Conservation (phyloP, 495 filamentous ascomycete genomes). For the Halenospora varia region DNA sequence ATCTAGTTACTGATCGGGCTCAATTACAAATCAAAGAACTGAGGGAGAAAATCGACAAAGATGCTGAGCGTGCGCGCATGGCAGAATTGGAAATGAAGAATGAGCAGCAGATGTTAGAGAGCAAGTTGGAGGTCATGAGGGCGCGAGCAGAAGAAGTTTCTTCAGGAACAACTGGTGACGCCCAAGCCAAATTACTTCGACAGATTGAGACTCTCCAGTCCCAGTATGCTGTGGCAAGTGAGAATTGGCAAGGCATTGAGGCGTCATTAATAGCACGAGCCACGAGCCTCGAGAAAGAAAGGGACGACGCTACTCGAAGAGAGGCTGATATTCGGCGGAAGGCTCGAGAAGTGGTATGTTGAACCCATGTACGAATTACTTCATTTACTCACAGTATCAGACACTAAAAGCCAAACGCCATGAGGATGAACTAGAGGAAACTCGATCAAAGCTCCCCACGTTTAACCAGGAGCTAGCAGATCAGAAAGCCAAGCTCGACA, state of each 20-base stretch:
- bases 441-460: slow-evolving; percentile 58
- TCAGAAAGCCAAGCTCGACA: slow-evolving; percentile 59
- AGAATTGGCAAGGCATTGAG: slow-evolving; percentile 97
- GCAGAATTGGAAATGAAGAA: slow-evolving; percentile 75
- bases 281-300: slow-evolving; percentile 76
- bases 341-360: slow-evolving; percentile 75
- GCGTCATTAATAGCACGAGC: slow-evolving; percentile 72
- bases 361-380: neutral
- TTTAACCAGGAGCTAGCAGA: slow-evolving; percentile 51
- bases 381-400: slow-evolving; percentile 35
- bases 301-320: slow-evolving; percentile 77
- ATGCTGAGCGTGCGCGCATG: slow-evolving; percentile 64
- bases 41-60: slow-evolving; percentile 67
- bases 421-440: slow-evolving; percentile 79
- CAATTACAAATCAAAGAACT: slow-evolving; percentile 66
- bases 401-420: slow-evolving; percentile 67
- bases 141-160: slow-evolving; percentile 86
- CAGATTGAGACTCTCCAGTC: slow-evolving; percentile 95
- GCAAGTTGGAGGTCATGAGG: slow-evolving; percentile 84
- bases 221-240: slow-evolving; percentile 89
- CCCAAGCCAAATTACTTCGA: slow-evolving; percentile 83
- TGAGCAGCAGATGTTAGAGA: slow-evolving; percentile 81
- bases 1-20: slow-evolving; percentile 62
- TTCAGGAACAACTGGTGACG: slow-evolving; percentile 73
- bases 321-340: slow-evolving; percentile 84